Conservation (phyloP, 441 rosid genomes). For the Brassica balearica region DNA sequence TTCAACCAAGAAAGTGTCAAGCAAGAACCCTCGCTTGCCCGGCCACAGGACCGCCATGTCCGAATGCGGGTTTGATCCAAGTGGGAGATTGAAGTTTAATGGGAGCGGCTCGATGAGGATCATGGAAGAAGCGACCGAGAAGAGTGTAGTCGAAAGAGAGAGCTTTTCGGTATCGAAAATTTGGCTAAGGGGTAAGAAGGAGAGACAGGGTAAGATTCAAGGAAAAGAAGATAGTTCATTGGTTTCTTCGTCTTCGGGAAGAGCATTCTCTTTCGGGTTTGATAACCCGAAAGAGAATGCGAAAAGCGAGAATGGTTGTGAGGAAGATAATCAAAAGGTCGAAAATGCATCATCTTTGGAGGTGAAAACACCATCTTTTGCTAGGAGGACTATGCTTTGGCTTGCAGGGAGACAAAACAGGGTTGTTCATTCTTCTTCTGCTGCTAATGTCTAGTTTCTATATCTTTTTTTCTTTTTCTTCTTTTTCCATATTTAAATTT, state of each 20-base stretch:
- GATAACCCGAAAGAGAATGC: conserved; percentile 50
- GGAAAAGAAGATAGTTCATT: conserved; percentile 46
- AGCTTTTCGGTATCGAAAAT: conserved; percentile 90
- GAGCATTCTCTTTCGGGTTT: conserved; percentile 79
- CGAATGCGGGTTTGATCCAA: conserved; percentile 74
- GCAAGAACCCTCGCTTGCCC: conserved; percentile 65
- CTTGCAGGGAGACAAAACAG: conserved; percentile 87
- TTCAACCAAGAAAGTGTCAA: conserved; percentile 62
- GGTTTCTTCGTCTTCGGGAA: conserved; percentile 52
- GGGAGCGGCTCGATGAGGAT: conserved; percentile 53
- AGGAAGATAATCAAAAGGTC: conserved; percentile 62
- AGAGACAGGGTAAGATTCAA: conserved; percentile 49
- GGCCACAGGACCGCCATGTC: conserved; percentile 80
- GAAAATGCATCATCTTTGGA: conserved; percentile 53
- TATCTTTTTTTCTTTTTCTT: neutral
- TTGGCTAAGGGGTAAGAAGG: conserved; percentile 78
- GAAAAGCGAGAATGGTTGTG: conserved; percentile 45
- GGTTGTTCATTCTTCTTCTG: conserved; percentile 76
- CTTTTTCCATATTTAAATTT: conserved; percentile 9
- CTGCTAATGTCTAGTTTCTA: conserved; percentile 60
- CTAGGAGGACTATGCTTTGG: conserved; percentile 93
- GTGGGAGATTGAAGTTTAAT: conserved; percentile 61
- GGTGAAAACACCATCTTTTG: conserved; percentile 85
- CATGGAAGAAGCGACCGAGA: conserved; percentile 39
- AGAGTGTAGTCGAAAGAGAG: conserved; percentile 52